A percentile compares a stretch with the other conserved stretches of the same genome.
Conservation (phyloP, 768 basidiomycete species). For the Mycena kentingensis region DNA sequence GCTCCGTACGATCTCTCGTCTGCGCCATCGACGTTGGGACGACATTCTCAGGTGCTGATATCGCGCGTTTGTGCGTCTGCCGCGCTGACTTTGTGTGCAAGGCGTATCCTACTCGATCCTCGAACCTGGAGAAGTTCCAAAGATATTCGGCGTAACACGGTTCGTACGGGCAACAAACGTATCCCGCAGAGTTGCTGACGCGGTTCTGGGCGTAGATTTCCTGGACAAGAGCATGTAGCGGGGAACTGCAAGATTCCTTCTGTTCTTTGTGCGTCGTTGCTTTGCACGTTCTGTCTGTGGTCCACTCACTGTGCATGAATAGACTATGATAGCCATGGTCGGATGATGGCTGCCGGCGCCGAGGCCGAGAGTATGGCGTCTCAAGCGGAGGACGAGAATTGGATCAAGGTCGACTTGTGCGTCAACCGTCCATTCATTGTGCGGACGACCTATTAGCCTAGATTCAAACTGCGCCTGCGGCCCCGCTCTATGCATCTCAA, state of each 20-base stretch:
- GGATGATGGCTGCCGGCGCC: conserved; percentile 72
- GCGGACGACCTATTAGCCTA: conserved; percentile 27
- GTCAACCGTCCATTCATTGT: conserved; percentile 28
- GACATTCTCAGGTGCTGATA: conserved; percentile 67
- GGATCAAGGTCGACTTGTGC: conserved; percentile 77
- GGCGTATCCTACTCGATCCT: conserved; percentile 82
- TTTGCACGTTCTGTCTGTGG: neutral
- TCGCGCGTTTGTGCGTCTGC: neutral
- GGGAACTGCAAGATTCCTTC: conserved; percentile 86
- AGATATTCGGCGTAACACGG: conserved; percentile 82
- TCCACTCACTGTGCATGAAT: neutral
- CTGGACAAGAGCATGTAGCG: conserved; percentile 83
- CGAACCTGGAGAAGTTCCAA: conserved; percentile 78
- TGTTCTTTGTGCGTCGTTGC: conserved; percentile 55
- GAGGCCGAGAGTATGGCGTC: conserved; percentile 69
- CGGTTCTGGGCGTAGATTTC: conserved; percentile 56
- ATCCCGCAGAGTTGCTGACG: neutral
- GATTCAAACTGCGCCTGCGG: conserved; percentile 79
- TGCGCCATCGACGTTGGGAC: conserved; percentile 82
- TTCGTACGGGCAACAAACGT: conserved; percentile 37
- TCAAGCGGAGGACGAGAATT: conserved; percentile 74
- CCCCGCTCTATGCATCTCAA: conserved; percentile 77
- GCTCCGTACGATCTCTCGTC: conserved; percentile 60
- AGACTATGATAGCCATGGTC: conserved; percentile 68
- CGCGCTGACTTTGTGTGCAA: conserved; percentile 22